Evolutionary conservation across 805 yeast species (phyloP).

Genomic region (Sugiyamaella valdiviana): DNA sequence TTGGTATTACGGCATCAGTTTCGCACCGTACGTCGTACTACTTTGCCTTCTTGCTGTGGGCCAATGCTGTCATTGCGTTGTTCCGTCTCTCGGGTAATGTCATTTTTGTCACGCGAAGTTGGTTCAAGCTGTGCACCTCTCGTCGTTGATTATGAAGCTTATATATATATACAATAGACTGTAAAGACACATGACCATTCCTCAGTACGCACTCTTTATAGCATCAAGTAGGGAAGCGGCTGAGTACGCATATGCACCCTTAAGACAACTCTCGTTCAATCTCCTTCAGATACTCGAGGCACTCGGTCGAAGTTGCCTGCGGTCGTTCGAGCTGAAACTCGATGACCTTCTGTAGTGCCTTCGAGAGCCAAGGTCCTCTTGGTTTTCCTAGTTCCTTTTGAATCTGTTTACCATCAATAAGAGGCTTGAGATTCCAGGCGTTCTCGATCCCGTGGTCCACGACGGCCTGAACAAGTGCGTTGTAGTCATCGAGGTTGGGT

Average conservation of each 20-base stretch:
- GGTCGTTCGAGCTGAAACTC: slow-evolving; percentile 80
- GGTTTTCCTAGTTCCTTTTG: slow-evolving; percentile 39
- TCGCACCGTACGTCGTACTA: slow-evolving; percentile 33
- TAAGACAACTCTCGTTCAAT: background rate
- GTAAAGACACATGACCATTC: background rate
- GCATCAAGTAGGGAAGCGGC: background rate
- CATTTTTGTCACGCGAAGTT: slow-evolving; percentile 37
- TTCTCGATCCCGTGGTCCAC: slow-evolving; percentile 33
- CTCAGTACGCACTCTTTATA: background rate
- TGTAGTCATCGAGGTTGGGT: slow-evolving; percentile 19
- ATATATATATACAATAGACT: slow-evolving; percentile 2
- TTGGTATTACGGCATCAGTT: slow-evolving; percentile 36
- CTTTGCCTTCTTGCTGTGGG: slow-evolving; percentile 49
- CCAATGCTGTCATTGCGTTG: slow-evolving; percentile 54
- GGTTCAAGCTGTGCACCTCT: slow-evolving; percentile 16
- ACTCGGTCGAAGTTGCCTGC: slow-evolving; percentile 43
- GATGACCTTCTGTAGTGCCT: slow-evolving; percentile 48
- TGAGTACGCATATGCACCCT: background rate
- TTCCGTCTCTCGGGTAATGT: slow-evolving; percentile 52
- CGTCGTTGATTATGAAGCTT: slow-evolving; percentile 11
- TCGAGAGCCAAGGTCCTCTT: slow-evolving; percentile 84
- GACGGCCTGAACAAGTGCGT: slow-evolving; percentile 27
- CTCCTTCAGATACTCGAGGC: slow-evolving; percentile 36
- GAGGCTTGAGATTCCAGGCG: slow-evolving; percentile 50
- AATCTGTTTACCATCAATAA: slow-evolving; percentile 63